Evolutionary conservation across 2,329 filamentous ascomycete genomes (phyloP).

Genomic region (Orbilia javanica): DNA sequence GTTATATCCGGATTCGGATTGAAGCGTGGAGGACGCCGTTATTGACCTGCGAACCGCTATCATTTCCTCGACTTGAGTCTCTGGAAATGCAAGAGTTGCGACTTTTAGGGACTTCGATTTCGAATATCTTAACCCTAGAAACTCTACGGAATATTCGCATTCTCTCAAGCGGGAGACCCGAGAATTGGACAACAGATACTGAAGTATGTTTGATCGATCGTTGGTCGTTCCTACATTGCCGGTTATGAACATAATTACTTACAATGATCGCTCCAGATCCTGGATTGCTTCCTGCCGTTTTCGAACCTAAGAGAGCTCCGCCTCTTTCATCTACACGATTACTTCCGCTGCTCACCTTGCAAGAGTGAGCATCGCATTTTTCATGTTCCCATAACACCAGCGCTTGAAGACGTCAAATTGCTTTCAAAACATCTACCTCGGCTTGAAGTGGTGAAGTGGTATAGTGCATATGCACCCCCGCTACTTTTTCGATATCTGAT

Average conservation of each 20-base stretch:
- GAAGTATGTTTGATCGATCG: not conserved
- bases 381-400: slow-evolving; percentile 7
- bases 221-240: not conserved
- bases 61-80: slow-evolving; percentile 5
- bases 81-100: not conserved
- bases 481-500: slow-evolving; percentile 24
- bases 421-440: not conserved
- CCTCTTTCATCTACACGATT: slow-evolving; percentile 15
- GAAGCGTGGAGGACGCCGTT: not conserved
- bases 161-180: not conserved
- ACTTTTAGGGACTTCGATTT: not conserved
- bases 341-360: slow-evolving; percentile 9
- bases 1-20: not conserved
- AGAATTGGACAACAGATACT: not conserved
- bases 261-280: not conserved
- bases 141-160: slow-evolving; percentile 12
- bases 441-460: slow-evolving; percentile 26
- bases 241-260: no score
- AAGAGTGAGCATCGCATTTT: slow-evolving; percentile 11
- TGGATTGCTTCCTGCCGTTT: slow-evolving; percentile 24
- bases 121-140: not conserved
- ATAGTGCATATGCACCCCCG: not conserved
- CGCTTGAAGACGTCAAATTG: slow-evolving; percentile 1
- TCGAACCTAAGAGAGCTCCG: slow-evolving; percentile 11
- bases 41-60: not conserved